These are phyloP conservation scores for Epichloe coenophiala DNA, from an alignment of 2,329 filamentous ascomycete genomes.

Conservation along the genomic window DNA sequence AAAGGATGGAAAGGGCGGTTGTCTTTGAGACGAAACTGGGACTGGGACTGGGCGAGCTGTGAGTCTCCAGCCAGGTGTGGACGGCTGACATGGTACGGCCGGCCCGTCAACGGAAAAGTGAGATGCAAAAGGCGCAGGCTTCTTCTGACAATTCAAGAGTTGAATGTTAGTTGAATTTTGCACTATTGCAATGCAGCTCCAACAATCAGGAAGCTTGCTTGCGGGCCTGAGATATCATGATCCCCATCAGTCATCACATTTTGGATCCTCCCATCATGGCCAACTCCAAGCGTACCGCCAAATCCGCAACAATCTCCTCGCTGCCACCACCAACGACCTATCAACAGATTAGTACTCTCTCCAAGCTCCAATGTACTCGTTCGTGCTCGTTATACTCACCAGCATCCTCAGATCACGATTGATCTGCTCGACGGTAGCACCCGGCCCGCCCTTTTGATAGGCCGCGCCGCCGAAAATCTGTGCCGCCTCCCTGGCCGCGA, in stretches of 20 bases:
- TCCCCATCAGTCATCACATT: conserved; percentile 3
- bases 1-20: neutral
- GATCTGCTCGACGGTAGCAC: conserved; percentile 37
- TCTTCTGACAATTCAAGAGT: neutral
- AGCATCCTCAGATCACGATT: conserved; percentile 32
- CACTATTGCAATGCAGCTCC: too few relatives aligned
- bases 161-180: too few relatives aligned
- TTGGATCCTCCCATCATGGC: conserved; percentile 9
- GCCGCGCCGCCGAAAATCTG: conserved; percentile 40
- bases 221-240: too few relatives aligned
- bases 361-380: too few relatives aligned
- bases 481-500: conserved; percentile 37
- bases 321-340: conserved; percentile 40
- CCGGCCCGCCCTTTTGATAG: conserved; percentile 32
- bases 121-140: neutral
- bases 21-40: too few relatives aligned
- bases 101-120: neutral
- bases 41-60: neutral
- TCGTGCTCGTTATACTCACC: conserved; percentile 3
- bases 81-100: neutral
- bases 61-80: neutral
- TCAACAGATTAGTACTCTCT: conserved; percentile 3
- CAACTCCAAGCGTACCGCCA: conserved; percentile 35
- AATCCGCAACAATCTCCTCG: conserved; percentile 39
- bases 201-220: too few relatives aligned